Conservation (phyloP, 163 green algal species). For the Chloroidium sp. region DNA sequence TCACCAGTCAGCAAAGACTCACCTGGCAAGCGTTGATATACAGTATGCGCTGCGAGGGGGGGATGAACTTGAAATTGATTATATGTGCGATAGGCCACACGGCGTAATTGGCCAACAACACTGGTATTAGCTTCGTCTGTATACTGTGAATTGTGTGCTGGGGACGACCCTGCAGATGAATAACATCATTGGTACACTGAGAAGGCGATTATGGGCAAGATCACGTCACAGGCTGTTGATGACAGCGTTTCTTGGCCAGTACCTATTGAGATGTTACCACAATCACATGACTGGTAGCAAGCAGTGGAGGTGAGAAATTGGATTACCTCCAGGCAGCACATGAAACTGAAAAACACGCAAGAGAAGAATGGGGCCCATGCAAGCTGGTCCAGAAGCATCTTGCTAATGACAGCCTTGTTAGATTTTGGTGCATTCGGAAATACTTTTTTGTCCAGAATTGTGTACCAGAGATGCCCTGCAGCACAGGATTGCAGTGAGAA, state of each 20-base stretch:
- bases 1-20: no score
- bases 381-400: constrained; percentile 33
- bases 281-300: background rate
- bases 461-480: constrained; percentile 34
- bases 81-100: constrained; percentile 58
- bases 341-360: constrained; percentile 36
- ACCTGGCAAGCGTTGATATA: constrained; percentile 26
- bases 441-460: constrained; percentile 23
- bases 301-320: background rate
- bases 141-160: constrained; percentile 15
- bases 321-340: constrained; percentile 18
- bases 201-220: no score
- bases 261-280: background rate
- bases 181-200: no score
- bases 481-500: background rate
- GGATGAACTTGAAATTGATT: constrained; percentile 60
- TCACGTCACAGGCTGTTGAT: no score
- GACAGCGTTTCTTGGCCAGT: background rate
- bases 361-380: constrained; percentile 31
- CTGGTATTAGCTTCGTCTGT: constrained; percentile 31
- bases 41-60: constrained; percentile 44
- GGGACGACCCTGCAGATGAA: constrained; percentile 17
- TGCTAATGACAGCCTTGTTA: constrained; percentile 26
- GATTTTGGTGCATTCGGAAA: constrained; percentile 21
- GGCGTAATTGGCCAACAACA: constrained; percentile 38